phyloP scores from a whole-genome alignment of 176 grass and related monocot genomes.

The Calamus simplicifolius region DNA sequence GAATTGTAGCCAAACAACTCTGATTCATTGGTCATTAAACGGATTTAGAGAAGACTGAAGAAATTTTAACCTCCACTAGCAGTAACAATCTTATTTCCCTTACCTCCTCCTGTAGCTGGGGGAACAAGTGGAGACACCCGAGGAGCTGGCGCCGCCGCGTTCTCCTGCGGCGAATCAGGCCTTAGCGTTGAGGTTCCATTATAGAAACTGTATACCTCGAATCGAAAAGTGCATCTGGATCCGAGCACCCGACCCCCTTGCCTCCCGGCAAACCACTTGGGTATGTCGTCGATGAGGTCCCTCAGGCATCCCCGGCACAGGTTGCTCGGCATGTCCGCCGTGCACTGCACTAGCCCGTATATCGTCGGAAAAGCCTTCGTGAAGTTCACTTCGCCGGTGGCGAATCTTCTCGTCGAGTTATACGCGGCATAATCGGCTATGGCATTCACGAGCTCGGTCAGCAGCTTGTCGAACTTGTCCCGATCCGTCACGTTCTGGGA shows the following conservation, averaged over 20 bases:
- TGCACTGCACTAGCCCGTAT: conserved; percentile 52
- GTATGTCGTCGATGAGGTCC: conserved; percentile 2
- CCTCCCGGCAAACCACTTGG: neutral
- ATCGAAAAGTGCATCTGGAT: conserved; percentile 36
- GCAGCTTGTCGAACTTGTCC: conserved; percentile 5
- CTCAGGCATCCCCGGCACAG: conserved; percentile 30
- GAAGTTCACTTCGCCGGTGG: conserved; percentile 23
- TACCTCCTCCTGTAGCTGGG: too few relatives aligned
- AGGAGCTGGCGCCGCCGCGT: conserved; percentile 4
- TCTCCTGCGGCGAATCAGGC: neutral
- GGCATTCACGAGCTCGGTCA: conserved; percentile 22
- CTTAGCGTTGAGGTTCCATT: conserved; percentile 29
- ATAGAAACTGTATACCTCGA: conserved; percentile 34
- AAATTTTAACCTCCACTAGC: too few relatives aligned
- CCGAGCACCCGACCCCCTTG: conserved; percentile 21
- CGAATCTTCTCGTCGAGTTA: conserved; percentile 20
- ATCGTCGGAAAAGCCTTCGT: conserved; percentile 11
- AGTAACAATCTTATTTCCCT: too few relatives aligned
- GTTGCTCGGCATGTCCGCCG: conserved; percentile 20
- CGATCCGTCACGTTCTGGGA: neutral
- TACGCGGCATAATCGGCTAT: conserved; percentile 17
- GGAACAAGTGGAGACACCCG: neutral
- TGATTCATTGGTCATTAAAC: too few relatives aligned
- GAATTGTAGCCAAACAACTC: too few relatives aligned
- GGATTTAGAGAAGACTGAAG: too few relatives aligned